These are phyloP conservation scores for Melastoma malabathricum DNA, from an alignment of 345 rosid species.

Conservation along the genomic window DNA sequence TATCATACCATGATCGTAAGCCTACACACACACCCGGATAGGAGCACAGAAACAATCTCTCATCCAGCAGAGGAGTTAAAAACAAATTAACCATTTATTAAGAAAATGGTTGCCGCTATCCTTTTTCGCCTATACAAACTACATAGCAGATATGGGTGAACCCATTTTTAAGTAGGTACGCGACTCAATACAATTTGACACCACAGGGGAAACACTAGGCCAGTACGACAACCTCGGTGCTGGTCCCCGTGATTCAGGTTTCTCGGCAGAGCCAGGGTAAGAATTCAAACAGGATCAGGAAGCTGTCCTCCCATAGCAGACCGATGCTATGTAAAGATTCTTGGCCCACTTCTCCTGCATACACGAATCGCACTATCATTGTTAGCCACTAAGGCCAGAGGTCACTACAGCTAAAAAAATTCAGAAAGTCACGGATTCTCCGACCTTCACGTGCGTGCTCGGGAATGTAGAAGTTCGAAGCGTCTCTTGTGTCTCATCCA, in stretches of 20 bases:
- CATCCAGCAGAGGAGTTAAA: too few species aligned
- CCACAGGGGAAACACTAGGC: not conserved
- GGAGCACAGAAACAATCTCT: too few species aligned
- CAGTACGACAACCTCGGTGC: not conserved
- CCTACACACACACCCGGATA: too few species aligned
- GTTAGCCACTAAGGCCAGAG: not conserved
- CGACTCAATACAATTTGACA: too few species aligned
- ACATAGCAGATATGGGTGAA: too few species aligned
- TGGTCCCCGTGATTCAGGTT: too few species aligned
- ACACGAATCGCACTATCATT: not conserved
- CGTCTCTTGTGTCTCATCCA: slow-evolving; percentile 94
- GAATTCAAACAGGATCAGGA: slow-evolving; percentile 26
- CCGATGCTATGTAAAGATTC: slow-evolving; percentile 74
- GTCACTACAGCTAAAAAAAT: not conserved
- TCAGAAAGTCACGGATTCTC: not conserved
- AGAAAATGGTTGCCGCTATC: too few species aligned
- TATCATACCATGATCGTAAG: too few species aligned
- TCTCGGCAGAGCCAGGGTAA: not conserved
- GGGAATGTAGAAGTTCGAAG: slow-evolving; percentile 86
- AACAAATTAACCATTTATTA: too few species aligned
- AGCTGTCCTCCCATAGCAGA: slow-evolving; percentile 83
- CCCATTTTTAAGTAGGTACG: too few species aligned
- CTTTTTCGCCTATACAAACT: too few species aligned
- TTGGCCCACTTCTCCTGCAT: slow-evolving; percentile 90
- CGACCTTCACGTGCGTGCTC: slow-evolving; percentile 83